phyloP scores from a whole-genome alignment of 352 stramenopile genomes.

The Phytopythium sindhum region DNA sequence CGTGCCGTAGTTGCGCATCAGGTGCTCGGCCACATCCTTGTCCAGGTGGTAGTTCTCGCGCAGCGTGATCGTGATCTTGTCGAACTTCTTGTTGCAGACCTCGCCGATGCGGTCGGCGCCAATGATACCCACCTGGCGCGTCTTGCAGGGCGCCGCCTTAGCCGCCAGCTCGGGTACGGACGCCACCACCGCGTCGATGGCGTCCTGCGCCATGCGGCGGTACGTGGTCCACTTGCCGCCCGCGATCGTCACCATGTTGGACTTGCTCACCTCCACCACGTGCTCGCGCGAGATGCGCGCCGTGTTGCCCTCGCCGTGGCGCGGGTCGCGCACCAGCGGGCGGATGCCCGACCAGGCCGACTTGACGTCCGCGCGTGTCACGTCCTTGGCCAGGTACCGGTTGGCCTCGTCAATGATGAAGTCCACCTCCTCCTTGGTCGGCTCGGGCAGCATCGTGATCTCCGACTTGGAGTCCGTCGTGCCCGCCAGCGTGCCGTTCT shows the following conservation, averaged over 20 bases:
- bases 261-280: slow-evolving; percentile 90
- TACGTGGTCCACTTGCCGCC: slow-evolving; percentile 98
- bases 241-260: slow-evolving; percentile 93
- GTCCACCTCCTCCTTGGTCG: slow-evolving; percentile 90
- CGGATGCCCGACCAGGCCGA: slow-evolving; percentile 95
- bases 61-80: slow-evolving; percentile 92
- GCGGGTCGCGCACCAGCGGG: slow-evolving; percentile 90
- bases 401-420: slow-evolving; percentile 95
- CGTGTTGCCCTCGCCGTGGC: slow-evolving; percentile 76
- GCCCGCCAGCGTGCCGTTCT: slow-evolving; percentile 90
- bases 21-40: slow-evolving; percentile 93
- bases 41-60: slow-evolving; percentile 92
- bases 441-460: slow-evolving; percentile 93
- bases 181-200: slow-evolving; percentile 88
- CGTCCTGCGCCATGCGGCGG: slow-evolving; percentile 94
- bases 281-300: slow-evolving; percentile 92
- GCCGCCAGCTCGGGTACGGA: slow-evolving; percentile 67
- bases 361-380: slow-evolving; percentile 91
- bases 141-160: slow-evolving; percentile 77
- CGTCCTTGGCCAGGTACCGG: slow-evolving; percentile 86
- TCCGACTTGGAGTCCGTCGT: slow-evolving; percentile 93
- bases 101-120: slow-evolving; percentile 90
- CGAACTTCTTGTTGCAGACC: slow-evolving; percentile 96
- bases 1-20: slow-evolving; percentile 96
- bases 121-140: slow-evolving; percentile 80